Evolutionary conservation across 2,329 filamentous ascomycete genomes (phyloP).

Genomic region (Trichoderma sp.): DNA sequence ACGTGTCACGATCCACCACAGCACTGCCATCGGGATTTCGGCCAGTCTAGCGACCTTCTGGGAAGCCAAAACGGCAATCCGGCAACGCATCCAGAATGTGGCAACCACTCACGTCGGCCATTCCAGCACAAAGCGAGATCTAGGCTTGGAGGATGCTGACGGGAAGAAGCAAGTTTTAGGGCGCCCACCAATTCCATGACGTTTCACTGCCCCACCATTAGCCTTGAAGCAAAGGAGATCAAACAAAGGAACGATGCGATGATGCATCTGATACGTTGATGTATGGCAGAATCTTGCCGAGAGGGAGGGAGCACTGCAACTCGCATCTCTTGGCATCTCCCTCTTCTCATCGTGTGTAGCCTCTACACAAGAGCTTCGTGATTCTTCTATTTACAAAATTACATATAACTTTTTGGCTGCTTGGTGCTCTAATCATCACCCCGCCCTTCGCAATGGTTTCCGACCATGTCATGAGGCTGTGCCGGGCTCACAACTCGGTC

Average conservation of each 20-base stretch:
- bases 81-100: not conserved
- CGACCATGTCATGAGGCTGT: slow-evolving; percentile 46
- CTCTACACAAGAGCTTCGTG: not conserved
- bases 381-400: not conserved
- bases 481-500: slow-evolving; percentile 53
- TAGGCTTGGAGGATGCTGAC: not conserved
- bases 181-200: slow-evolving; percentile 14
- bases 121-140: not conserved
- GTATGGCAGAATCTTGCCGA: not conserved
- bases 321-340: not conserved
- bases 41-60: slow-evolving; percentile 12
- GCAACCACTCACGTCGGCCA: not conserved
- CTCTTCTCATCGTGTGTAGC: not conserved
- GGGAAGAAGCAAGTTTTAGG: slow-evolving; percentile 12
- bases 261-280: not conserved
- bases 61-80: slow-evolving; percentile 9
- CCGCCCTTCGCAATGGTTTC: slow-evolving; percentile 28
- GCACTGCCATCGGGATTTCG: slow-evolving; percentile 3
- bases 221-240: not conserved
- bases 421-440: not conserved
- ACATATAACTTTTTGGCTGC: not conserved
- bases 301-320: not conserved
- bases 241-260: not conserved
- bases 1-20: slow-evolving; percentile 2
- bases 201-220: not conserved